A percentile compares a stretch with the other conserved stretches of the same genome.
phyloP scores from a whole-genome alignment of 345 rosid genomes.

The Salix udensis region DNA sequence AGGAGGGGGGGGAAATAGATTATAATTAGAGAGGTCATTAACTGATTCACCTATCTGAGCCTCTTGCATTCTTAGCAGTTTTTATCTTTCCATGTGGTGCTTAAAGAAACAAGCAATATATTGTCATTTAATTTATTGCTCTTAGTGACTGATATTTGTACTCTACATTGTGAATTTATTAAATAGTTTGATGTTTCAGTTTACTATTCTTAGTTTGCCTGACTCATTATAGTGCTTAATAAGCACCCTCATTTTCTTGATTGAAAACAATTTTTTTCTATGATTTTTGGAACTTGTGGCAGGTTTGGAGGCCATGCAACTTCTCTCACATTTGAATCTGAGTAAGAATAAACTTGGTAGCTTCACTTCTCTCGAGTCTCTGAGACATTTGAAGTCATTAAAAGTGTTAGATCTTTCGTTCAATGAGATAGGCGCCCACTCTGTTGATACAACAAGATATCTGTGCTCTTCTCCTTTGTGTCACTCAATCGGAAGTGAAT shows the following conservation, averaged over 20 bases:
- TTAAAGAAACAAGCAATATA: not conserved
- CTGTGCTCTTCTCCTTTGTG: constrained; percentile 70
- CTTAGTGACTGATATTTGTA: not conserved
- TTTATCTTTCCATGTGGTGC: not conserved
- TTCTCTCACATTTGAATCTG: constrained; percentile 63
- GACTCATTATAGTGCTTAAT: not conserved
- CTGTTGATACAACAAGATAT: constrained; percentile 74
- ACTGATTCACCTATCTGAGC: not conserved
- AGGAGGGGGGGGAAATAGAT: not conserved
- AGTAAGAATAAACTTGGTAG: constrained; percentile 62
- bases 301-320: constrained; percentile 83
- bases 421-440: constrained; percentile 81
- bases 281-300: constrained; percentile 15
- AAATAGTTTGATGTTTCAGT: not conserved
- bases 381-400: constrained; percentile 58
- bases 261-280: not conserved
- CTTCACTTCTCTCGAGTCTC: constrained; percentile 69
- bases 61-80: not conserved
- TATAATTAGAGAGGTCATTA: not conserved
- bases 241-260: not conserved
- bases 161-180: not conserved
- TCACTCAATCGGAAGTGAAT: constrained; percentile 46
- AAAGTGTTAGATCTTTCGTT: constrained; percentile 69
- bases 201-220: not conserved
- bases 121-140: not conserved